A percentile compares a stretch with the other conserved stretches of the same genome.
These are phyloP conservation scores for Ustilago hordei DNA, from an alignment of 1,284 basidiomycete genomes.

Conservation along the genomic window DNA sequence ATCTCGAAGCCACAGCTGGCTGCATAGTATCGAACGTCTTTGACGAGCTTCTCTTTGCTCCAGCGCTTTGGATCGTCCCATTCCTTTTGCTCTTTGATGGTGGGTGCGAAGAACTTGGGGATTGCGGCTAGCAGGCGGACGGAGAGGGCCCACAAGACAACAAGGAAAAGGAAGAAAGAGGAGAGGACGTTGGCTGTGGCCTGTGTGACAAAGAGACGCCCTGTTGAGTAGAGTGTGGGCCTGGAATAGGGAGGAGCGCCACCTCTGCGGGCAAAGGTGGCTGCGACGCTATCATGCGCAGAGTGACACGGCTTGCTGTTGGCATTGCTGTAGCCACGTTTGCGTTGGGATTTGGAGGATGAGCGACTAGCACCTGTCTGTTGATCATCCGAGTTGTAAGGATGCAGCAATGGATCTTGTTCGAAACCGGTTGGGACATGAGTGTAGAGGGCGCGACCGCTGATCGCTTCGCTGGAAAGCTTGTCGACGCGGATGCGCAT, in stretches of 20 bases:
- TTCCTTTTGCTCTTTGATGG: slow-evolving; percentile 26
- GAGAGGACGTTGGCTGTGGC: slow-evolving; percentile 72
- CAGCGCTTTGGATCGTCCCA: slow-evolving; percentile 74
- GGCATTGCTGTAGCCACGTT: slow-evolving; percentile 3
- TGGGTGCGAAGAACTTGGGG: slow-evolving; percentile 38
- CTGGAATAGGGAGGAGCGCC: slow-evolving; percentile 56
- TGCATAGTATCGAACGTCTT: slow-evolving; percentile 75
- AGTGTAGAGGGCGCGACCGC: slow-evolving; percentile 56
- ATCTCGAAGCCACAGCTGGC: slow-evolving; percentile 74
- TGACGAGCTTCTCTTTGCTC: slow-evolving; percentile 72
- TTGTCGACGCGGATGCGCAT: slow-evolving; percentile 65
- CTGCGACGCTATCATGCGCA: slow-evolving; percentile 19
- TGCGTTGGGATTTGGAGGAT: slow-evolving; percentile 9
- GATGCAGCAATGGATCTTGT: slow-evolving; percentile 48
- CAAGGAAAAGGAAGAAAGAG: slow-evolving; percentile 72
- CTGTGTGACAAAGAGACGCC: slow-evolving; percentile 71
- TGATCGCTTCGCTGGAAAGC: slow-evolving; percentile 47
- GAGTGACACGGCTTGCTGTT: slow-evolving; percentile 12
- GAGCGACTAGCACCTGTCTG: not conserved
- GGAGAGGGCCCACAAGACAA: slow-evolving; percentile 70
- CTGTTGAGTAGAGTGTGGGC: slow-evolving; percentile 55
- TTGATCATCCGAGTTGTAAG: slow-evolving; percentile 27
- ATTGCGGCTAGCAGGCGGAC: slow-evolving; percentile 51
- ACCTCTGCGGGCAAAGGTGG: slow-evolving; percentile 55
- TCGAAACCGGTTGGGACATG: slow-evolving; percentile 61